Conservation (phyloP, 345 rosid genomes). For the Kernera saxatilis region DNA sequence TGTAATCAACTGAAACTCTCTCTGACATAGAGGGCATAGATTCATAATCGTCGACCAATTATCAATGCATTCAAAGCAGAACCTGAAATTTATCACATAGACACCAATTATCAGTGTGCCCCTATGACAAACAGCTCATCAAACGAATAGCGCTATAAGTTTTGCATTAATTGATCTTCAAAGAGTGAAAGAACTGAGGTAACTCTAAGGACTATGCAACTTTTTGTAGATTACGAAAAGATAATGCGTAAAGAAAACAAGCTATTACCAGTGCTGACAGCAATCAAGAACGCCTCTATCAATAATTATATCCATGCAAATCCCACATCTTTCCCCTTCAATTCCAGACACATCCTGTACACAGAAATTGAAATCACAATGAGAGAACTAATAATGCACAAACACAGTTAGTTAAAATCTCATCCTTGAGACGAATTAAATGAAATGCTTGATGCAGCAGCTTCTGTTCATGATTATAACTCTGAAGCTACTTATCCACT, state of each 20-base stretch:
- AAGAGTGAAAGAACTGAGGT: background rate
- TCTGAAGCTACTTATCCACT: background rate
- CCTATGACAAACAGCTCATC: background rate
- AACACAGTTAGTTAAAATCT: background rate
- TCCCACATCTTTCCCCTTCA: conserved; percentile 92
- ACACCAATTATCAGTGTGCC: conserved; percentile 11
- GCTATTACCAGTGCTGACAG: conserved; percentile 81
- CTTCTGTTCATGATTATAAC: background rate
- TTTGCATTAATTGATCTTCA: background rate
- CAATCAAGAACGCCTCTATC: conserved; percentile 97
- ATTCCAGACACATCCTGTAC: conserved; percentile 51
- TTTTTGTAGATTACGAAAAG: background rate
- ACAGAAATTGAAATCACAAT: background rate
- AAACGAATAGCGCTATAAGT: background rate
- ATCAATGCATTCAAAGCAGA: conserved; percentile 97
- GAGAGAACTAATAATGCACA: background rate
- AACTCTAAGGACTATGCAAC: background rate
- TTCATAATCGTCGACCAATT: conserved; percentile 96
- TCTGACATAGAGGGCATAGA: conserved; percentile 97
- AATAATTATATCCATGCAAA: conserved; percentile 92
- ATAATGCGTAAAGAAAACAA: background rate
- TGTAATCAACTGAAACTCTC: conserved; percentile 90
- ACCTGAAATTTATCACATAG: conserved; percentile 48
- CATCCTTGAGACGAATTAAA: background rate
- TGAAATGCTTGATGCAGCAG: background rate